A percentile compares a stretch with the other conserved stretches of the same genome.
Conservation (phyloP, 2,329 filamentous ascomycete species). For the Fusarium circinatum region DNA sequence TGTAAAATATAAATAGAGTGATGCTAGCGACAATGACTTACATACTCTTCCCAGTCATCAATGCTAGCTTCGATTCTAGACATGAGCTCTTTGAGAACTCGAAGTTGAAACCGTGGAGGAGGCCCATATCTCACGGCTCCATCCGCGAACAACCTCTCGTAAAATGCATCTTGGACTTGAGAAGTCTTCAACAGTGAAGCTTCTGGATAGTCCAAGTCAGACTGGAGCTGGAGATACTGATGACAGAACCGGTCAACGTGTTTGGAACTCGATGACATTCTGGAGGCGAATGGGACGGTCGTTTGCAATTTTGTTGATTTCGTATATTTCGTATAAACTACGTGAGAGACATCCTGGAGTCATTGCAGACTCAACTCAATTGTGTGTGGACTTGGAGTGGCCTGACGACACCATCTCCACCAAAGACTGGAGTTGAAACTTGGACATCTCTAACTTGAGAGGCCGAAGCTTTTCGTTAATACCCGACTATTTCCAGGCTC, state of each 20-base stretch:
- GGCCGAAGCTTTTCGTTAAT: slow-evolving; percentile 6
- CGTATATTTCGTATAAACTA: slow-evolving; percentile 9
- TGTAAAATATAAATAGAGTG: not conserved
- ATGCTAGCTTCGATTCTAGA: slow-evolving; percentile 78
- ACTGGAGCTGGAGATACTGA: slow-evolving; percentile 83
- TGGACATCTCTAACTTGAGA: slow-evolving; percentile 17
- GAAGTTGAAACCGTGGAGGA: slow-evolving; percentile 74
- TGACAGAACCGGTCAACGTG: slow-evolving; percentile 67
- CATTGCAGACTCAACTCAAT: slow-evolving; percentile 19
- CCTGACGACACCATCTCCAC: slow-evolving; percentile 35
- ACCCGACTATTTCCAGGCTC: not conserved
- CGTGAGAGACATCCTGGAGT: slow-evolving; percentile 15
- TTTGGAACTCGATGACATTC: slow-evolving; percentile 29
- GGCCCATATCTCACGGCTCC: slow-evolving; percentile 66
- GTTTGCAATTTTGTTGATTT: not conserved
- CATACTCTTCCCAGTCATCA: slow-evolving; percentile 85
- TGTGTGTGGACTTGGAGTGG: slow-evolving; percentile 21
- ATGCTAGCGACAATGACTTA: slow-evolving; percentile 59
- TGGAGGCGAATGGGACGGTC: not conserved
- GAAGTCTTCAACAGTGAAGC: slow-evolving; percentile 66
- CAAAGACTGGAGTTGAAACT: slow-evolving; percentile 33
- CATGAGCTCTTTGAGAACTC: slow-evolving; percentile 78
- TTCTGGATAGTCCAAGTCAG: slow-evolving; percentile 71
- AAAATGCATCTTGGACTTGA: slow-evolving; percentile 73
- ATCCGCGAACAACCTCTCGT: slow-evolving; percentile 72